These are phyloP conservation scores for Orbilia oligospora DNA, from an alignment of 2,329 filamentous ascomycete species.

Conservation along the genomic window DNA sequence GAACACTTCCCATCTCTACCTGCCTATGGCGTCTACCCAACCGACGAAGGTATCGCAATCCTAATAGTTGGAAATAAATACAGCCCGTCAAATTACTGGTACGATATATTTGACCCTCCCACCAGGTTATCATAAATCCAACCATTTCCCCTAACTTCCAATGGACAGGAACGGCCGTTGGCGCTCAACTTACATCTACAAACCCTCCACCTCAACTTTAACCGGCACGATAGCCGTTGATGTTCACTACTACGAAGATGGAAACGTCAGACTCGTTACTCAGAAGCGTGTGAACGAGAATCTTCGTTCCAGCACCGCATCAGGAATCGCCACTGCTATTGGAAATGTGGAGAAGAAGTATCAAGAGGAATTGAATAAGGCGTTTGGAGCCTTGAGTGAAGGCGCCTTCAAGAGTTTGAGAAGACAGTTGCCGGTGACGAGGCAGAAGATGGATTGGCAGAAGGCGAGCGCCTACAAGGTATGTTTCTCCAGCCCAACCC, in stretches of 20 bases:
- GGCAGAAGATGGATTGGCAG: slow-evolving; percentile 99
- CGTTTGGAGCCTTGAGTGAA: slow-evolving; percentile 89
- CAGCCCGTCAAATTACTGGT: slow-evolving; percentile 98
- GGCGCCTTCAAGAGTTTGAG: slow-evolving; percentile 94
- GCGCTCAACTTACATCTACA: slow-evolving; percentile 87
- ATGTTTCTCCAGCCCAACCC: slow-evolving; percentile 73
- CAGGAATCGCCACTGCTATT: slow-evolving; percentile 82
- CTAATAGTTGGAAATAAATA: slow-evolving; percentile 96
- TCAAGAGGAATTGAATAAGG: slow-evolving; percentile 93
- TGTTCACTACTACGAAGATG: slow-evolving; percentile 99
- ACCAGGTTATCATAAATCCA: background rate
- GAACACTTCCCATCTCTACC: slow-evolving; percentile 87
- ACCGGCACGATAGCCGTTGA: slow-evolving; percentile 90
- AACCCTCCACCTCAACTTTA: slow-evolving; percentile 77
- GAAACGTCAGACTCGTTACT: slow-evolving; percentile 94
- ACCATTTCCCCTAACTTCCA: slow-evolving; percentile 39
- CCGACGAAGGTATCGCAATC: slow-evolving; percentile 80
- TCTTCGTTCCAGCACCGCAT: slow-evolving; percentile 75
- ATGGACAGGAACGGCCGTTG: slow-evolving; percentile 87
- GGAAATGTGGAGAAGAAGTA: slow-evolving; percentile 88
- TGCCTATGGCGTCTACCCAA: slow-evolving; percentile 85
- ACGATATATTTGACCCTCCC: slow-evolving; percentile 58
- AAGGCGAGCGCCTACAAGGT: slow-evolving; percentile 94
- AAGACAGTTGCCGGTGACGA: slow-evolving; percentile 92
- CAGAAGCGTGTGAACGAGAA: slow-evolving; percentile 79